Evolutionary conservation across 108 stramenopile species (phyloP), one percentile per base, ranked within the genome.

Genomic region (Thalassiosira profunda): DNA sequence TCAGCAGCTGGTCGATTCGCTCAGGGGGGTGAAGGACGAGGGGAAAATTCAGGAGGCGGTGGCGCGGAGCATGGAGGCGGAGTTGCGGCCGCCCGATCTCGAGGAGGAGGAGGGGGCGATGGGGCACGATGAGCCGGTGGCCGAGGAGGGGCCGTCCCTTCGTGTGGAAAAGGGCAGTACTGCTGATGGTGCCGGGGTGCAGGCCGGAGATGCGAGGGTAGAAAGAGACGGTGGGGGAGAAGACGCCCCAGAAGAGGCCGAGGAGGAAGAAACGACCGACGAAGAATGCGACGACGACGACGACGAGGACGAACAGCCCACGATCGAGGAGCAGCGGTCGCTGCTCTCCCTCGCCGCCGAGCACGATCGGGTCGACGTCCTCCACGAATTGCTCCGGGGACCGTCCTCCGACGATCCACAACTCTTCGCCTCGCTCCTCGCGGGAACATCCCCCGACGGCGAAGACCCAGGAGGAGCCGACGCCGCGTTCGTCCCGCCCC

Each of bases 361-460:
- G 64, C 93, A 94, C 56, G 90, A 94, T 75, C 86, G 93, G 10
- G 90, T 91, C 14, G 93, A 94, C 59, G 91, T 94, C 61, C 67
- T 94, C 18, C 80, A 94, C 51, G 68, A 80, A 24, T 74, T 94
- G 1, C 38, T 94, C 15, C 36, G 21, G 15, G 47, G 34, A 34
- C 12, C 29, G 14, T 36, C 11, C 15, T 34, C 34, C 24, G 58
- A 47, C 0, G 18, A 21, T 20, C 21, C 24, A 12, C 17, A 47
- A n/a, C n/a, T n/a, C n/a, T n/a, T n/a, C 10, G 17, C 20, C 26
- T 45, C 20, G 5, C 58, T 47, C 58, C 41, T 45, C 14, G 14
- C 4, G 31, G 17, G 10, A 14, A 25, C 11, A 3, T 23, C 25
- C n/a, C 25, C 25, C 21, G 17, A 26, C 20, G 12, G 33, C 34